A percentile compares a stretch with the other conserved stretches of the same genome.
Evolutionary conservation across 2,329 filamentous ascomycete species (phyloP).

Genomic region (Tothia fuscella): DNA sequence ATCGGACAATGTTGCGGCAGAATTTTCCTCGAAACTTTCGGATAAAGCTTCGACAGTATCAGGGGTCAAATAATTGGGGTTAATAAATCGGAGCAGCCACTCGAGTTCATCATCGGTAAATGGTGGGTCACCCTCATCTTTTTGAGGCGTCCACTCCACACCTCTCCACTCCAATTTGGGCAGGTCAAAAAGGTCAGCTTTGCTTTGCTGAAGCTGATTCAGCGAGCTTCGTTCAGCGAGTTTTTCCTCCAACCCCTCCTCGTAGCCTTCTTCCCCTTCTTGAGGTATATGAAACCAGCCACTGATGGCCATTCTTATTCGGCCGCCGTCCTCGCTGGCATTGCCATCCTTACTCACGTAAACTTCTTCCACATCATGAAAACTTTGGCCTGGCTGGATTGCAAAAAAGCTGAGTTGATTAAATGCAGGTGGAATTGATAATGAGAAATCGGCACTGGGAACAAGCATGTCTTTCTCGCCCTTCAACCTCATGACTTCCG

Average conservation of each 20-base stretch:
- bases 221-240: constrained; percentile 82
- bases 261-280: constrained; percentile 81
- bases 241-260: constrained; percentile 77
- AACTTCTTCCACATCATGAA: constrained; percentile 97
- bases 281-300: constrained; percentile 99
- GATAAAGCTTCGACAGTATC: constrained; percentile 77
- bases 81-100: constrained; percentile 81
- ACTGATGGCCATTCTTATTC: constrained; percentile 92
- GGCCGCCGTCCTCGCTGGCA: constrained; percentile 54
- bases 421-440: constrained; percentile 86
- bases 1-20: constrained; percentile 67
- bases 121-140: constrained; percentile 39
- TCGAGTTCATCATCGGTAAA: constrained; percentile 73
- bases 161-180: constrained; percentile 52
- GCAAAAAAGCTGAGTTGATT: constrained; percentile 98
- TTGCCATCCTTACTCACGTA: constrained; percentile 54
- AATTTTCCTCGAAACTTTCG: constrained; percentile 70
- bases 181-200: constrained; percentile 78
- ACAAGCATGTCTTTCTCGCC: constrained; percentile 67
- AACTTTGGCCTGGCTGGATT: constrained; percentile 95
- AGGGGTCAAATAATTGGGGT: constrained; percentile 81
- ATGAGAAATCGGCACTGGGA: constrained; percentile 63
- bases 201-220: constrained; percentile 81
- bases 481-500: constrained; percentile 48
- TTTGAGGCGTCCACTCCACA: constrained; percentile 16